Percentiles rank a stretch among this genome's conserved stretches.
Conservation (phyloP, 345 rosid species). For the Murraya paniculata region DNA sequence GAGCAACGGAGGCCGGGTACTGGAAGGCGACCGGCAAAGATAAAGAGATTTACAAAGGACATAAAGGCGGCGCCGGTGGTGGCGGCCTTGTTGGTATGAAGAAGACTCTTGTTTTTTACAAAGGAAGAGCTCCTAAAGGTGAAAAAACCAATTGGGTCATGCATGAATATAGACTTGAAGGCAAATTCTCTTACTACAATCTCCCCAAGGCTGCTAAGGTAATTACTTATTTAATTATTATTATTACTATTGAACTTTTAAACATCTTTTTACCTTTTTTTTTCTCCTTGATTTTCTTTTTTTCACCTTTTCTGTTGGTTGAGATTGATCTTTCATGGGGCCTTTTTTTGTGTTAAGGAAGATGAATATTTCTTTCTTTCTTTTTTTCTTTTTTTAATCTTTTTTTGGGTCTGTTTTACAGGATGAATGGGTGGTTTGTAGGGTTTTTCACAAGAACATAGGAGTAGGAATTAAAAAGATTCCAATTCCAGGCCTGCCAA, state of each 20-base stretch:
- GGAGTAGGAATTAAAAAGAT: constrained; percentile 46
- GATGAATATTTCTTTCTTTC: constrained; percentile 11
- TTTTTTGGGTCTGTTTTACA: constrained; percentile 19
- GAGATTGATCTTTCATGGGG: constrained; percentile 33
- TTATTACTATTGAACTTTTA: too few species aligned
- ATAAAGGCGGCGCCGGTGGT: constrained; percentile 1
- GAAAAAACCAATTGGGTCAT: constrained; percentile 95
- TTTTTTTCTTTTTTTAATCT: not conserved
- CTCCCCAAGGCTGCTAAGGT: constrained; percentile 77
- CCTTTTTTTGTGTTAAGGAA: constrained; percentile 24
- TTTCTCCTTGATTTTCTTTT: not conserved
- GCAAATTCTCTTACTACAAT: constrained; percentile 64
- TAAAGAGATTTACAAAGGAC: constrained; percentile 74
- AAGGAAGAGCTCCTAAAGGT: constrained; percentile 95
- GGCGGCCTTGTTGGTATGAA: constrained; percentile 87
- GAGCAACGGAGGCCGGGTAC: constrained; percentile 87
- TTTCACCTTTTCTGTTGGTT: constrained; percentile 30
- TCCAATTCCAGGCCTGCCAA: constrained; percentile 34
- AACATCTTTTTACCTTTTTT: not conserved
- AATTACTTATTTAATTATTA: not conserved
- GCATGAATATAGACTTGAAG: constrained; percentile 95
- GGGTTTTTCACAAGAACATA: constrained; percentile 83
- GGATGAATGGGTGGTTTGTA: constrained; percentile 98
- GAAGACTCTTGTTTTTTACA: constrained; percentile 96
- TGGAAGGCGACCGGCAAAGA: constrained; percentile 99